Evolutionary conservation across 148 eudicot species (phyloP), one percentile per base, ranked within the genome.

Genomic region (Dianthus caryophyllus): DNA sequence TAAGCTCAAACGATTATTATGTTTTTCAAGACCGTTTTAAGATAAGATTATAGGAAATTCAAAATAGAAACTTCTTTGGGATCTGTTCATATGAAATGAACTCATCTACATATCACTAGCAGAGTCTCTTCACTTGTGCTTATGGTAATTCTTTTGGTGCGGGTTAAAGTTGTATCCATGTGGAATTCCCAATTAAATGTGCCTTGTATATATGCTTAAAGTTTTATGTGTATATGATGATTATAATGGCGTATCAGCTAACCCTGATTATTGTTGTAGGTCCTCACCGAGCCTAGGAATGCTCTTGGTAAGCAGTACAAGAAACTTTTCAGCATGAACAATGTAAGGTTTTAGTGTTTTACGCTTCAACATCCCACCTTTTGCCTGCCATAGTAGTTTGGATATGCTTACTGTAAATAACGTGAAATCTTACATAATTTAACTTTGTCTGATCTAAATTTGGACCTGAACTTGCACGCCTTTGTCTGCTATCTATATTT

Each of bases 221-320:
- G 24, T 52, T 17, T 39, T 29, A 38, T 27, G n/a, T 43, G 36
- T 64, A 21, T 71, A 65, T 47, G 50, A 65, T 24, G 18, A 46
- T 57, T 56, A 2, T 52, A 50, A 27, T 21, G 31, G 25, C 48
- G 51, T 58, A 8, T 61, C 30, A 15, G 61, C 33, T 62, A 46
- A 68, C 38, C 27, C 33, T 43, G 14, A 31, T 22, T 52, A 27
- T 64, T 65, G 69, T 57, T 77, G 53, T 76, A 93, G 98, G 94
- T 93, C 64, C 83, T 93, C 74, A 84, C 89, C 36, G 87, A 89
- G 84, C 98, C 98, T 30, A 93, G 76, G 76, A 89, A 93, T 83
- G 96, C 98, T 57, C 79, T 89, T 49, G 95, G 91, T 55, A 93
- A 87, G 82, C 98, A 93, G 78, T 93, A 87, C 79, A 87, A 73